Base-by-base conservation (phyloP, 208 protist species). In the Trypanosoma lewisi region DNA sequence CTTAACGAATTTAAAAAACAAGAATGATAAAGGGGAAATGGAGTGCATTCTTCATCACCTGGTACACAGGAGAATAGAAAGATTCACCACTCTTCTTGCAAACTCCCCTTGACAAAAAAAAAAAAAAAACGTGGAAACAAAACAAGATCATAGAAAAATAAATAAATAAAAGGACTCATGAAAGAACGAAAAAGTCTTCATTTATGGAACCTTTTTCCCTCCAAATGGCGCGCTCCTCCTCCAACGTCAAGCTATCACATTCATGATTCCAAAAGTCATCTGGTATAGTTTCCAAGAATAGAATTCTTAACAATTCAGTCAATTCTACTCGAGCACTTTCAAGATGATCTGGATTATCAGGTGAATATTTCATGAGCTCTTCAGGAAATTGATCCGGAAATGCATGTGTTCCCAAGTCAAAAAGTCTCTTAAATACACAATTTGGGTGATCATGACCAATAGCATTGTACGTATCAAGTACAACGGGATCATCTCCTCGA, bases 161-260 rank as follows among this genome's bases (percentile, higher is more conserved):
- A 21, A 47, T 7, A 21, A 21, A 23, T 9, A 47, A n/a, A 2
- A n/a, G 12, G 33, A 11, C 28, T 37, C 17, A 64, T 39, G 63
- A 69, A 62, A 69, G 19, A 23, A 64, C 66, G 58, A 72, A 72
- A 23, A 72, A 64, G 23, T 51, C 59, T 41, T 67, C 51, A 1
- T 0, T 42, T 2, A 44, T 23, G 30, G 34, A 62, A 7, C 67
- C 59, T 25, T 61, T 53, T 41, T 57, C 30, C 27, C 6, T 23
- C 67, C 67, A 73, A 9, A 30, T 2, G 21, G 36, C 14, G 19
- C 59, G 30, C 31, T 73, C 67, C 28, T 66, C 60, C 34, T 37
- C 39, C 21, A 73, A 44, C n/a, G 59, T 63, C 33, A 67, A 51
- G 28, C 39, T n/a, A 1, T 73, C 59, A 61, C 59, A 73, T 21